Conservation (phyloP, 352 stramenopile genomes). For the Pythium sp. region DNA sequence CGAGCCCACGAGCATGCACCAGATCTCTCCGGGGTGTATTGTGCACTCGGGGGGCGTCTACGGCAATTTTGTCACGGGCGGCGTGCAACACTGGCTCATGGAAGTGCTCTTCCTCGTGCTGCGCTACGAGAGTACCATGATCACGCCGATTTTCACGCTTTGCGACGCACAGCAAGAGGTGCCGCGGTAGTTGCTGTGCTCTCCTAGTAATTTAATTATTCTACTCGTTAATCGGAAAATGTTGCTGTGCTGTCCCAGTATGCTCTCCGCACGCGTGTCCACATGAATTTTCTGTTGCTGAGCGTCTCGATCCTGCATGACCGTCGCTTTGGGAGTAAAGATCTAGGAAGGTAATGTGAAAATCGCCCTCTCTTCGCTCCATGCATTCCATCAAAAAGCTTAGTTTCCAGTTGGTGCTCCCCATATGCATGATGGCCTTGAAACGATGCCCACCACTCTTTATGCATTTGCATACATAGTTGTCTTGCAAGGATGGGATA, state of each 20-base stretch:
- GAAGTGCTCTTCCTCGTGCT: slow-evolving; percentile 52
- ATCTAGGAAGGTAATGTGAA: neutral
- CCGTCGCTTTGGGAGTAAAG: neutral
- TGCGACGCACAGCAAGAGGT: slow-evolving; percentile 20
- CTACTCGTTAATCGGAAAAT: neutral
- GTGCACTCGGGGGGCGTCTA: slow-evolving; percentile 48
- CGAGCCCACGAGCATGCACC: slow-evolving; percentile 29
- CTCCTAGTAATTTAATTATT: slow-evolving; percentile 3
- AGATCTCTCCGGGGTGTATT: slow-evolving; percentile 30
- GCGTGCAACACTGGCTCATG: slow-evolving; percentile 57
- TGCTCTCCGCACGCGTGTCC: neutral
- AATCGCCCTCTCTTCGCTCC: neutral
- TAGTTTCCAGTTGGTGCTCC: neutral
- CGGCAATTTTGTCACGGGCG: slow-evolving; percentile 33
- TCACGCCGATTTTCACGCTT: slow-evolving; percentile 45
- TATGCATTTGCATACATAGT: too few species aligned
- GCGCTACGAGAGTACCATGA: slow-evolving; percentile 49
- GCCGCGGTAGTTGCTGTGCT: neutral
- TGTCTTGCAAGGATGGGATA: too few species aligned
- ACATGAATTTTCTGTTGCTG: neutral
- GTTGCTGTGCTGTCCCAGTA: neutral
- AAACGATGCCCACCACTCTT: too few species aligned
- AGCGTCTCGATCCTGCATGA: neutral
- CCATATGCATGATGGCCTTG: neutral
- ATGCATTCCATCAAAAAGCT: neutral